Evolutionary conservation across 2,329 filamentous ascomycete species (phyloP), one percentile per base, ranked within the genome.

Genomic region (Microdochium nivale): DNA sequence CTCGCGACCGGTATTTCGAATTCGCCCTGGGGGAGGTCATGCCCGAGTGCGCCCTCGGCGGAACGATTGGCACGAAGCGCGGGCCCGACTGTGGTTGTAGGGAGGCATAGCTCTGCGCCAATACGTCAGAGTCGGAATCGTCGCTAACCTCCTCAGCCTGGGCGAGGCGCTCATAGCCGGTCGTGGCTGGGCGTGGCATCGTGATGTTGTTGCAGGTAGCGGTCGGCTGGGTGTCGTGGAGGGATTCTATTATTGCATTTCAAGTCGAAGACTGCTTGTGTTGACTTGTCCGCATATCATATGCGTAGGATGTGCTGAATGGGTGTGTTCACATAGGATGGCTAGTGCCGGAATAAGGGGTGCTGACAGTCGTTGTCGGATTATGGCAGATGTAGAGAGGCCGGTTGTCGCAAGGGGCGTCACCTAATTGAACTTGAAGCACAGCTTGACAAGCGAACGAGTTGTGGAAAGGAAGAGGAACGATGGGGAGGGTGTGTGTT

Each of bases 81-180:
- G 82, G 78, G 52, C 81, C 78, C 21, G 73, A 70, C 51, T 76
- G 70, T 24, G 73, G 70, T 56, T 81, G 80, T 49, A 81, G 65
- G 27, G 80, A 79, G 27, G 75, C 71, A 56, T 77, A 75, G 55
- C 71, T 72, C 52, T 77, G 70, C 55, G 74, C 67, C 58, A 83
- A 65, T 64, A 82, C 76, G 52, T 86, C 83, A 52, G 85, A 80
- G 56, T 88, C 84, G 51, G 84, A 87, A 52, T 86, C 83, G 63
- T 87, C 84, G 67, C 83, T 85, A 61, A 86, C 77, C 59, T 86
- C 83, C 64, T 91, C 88, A 59, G 87, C 88, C 70, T 94, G 88
- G 56, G 88, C 85, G 53, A 94, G 83, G 64, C 87, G 87, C 69
- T 90, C 88, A 71, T 94, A 94, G 68, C 88, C 88, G 57, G 88